A percentile compares a stretch with the other conserved stretches of the same genome.
phyloP scores from a whole-genome alignment of 1,139 yeast species.

The Debaryomyces psychrophilus region DNA sequence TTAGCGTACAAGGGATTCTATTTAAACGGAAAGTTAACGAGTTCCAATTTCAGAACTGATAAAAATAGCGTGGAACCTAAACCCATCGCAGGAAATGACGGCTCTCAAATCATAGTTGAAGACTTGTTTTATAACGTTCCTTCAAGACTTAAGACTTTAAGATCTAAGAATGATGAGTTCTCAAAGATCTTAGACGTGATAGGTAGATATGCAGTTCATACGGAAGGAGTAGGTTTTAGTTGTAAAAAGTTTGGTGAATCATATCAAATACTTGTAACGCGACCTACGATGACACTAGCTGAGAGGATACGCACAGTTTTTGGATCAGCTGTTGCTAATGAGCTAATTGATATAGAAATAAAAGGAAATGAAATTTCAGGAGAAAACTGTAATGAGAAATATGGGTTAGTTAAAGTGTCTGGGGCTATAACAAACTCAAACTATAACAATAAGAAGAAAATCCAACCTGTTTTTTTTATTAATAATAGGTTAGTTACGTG shows the following conservation, averaged over 20 bases:
- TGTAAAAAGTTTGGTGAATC: constrained; percentile 79
- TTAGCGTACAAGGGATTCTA: constrained; percentile 75
- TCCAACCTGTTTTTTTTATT: constrained; percentile 77
- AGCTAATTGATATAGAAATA: constrained; percentile 52
- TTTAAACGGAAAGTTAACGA: constrained; percentile 60
- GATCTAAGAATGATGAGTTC: constrained; percentile 74
- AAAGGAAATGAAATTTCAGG: constrained; percentile 19
- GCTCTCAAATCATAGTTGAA: constrained; percentile 85
- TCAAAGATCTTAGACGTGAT: constrained; percentile 78
- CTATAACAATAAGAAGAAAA: constrained; percentile 66
- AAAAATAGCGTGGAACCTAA: constrained; percentile 48
- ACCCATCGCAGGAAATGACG: constrained; percentile 85
- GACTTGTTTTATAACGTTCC: constrained; percentile 91
- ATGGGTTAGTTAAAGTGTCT: constrained; percentile 51
- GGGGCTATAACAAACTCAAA: constrained; percentile 78
- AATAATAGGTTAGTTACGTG: constrained; percentile 82
- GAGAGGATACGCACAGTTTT: constrained; percentile 77
- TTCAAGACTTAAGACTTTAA: constrained; percentile 68
- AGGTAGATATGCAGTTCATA: constrained; percentile 81
- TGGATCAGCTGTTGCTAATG: constrained; percentile 71
- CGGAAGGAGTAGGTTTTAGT: constrained; percentile 68
- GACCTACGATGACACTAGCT: constrained; percentile 47
- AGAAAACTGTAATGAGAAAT: constrained; percentile 18
- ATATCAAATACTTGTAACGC: constrained; percentile 56
- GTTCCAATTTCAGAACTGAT: constrained; percentile 34